Evolutionary conservation across 2,329 filamentous ascomycete species (phyloP), one percentile per base, ranked within the genome.

Genomic region (Pseudogymnoascus sp.): DNA sequence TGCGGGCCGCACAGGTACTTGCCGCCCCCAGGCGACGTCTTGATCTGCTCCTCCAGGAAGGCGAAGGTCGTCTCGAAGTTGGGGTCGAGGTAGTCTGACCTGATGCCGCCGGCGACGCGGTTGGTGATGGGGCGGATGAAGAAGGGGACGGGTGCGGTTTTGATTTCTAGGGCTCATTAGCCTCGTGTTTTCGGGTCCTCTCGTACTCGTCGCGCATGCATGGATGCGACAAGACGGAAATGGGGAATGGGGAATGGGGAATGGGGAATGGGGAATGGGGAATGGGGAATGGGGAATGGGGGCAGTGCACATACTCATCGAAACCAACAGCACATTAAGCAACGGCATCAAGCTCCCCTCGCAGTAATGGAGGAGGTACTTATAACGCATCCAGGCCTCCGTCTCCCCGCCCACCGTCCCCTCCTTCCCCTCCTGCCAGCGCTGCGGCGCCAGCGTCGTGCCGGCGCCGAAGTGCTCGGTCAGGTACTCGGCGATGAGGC

Each of bases 291-390:
- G 26, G n/a, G 29, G 35, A 7, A 16, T n/a, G 14, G 4, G 33
- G 14, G 26, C 2, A 2, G 19, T n/a, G 33, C 35, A 76, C 78
- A 64, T 72, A 82, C 80, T 73, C 3, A 71, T 71, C 11, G 89
- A 77, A 26, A 96, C 76, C 14, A 95, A 72, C 13, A 80, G 77
- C 65, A 90, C 75, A 0, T 93, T 75, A 66, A 95, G 74, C 59
- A 86, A 78, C 0, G 85, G 82, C 87, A 96, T 95, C 65, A 97
- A 76, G 65, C 84, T 90, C 10, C 93, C 93, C 76, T 97, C 93
- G 4, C 85, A 81, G 74, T 93, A 97, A 73, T 96, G 89, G 80
- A 96, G 84, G 68, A 85, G 85, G 72, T 91, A 90, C 71, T 81
- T 79, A 72, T 81, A 85, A 60, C 84, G 78, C 73, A 85, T 72